Conservation (phyloP, 495 filamentous ascomycete species). For the Elasticomyces elasticus region DNA sequence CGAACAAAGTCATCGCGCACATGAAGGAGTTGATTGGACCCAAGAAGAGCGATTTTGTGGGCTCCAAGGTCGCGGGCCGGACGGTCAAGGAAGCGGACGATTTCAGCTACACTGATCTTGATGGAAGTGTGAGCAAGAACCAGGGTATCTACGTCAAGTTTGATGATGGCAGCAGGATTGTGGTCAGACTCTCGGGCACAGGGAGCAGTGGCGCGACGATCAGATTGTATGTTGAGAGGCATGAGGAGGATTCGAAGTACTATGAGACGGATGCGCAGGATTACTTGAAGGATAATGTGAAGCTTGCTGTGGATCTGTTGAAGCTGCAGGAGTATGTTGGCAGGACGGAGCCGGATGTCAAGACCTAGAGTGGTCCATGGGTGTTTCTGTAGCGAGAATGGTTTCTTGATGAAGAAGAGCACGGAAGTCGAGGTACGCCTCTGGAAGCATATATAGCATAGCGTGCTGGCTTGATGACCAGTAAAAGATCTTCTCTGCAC, state of each 20-base stretch:
- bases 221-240: constrained; percentile 90
- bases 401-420: background rate
- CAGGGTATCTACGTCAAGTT: constrained; percentile 94
- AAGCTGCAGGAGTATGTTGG: constrained; percentile 85
- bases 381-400: background rate
- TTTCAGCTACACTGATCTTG: constrained; percentile 94
- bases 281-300: constrained; percentile 84
- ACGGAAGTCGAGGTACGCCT: background rate
- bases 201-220: constrained; percentile 93
- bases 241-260: constrained; percentile 63
- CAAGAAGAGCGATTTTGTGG: constrained; percentile 68
- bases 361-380: constrained; percentile 53
- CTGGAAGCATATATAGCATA: background rate
- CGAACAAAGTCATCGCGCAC: constrained; percentile 73
- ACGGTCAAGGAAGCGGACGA: constrained; percentile 85
- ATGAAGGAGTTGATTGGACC: constrained; percentile 56
- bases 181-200: constrained; percentile 88
- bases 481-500: no score
- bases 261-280: constrained; percentile 76
- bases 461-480: no score
- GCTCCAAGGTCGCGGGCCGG: constrained; percentile 66
- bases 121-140: constrained; percentile 89
- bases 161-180: constrained; percentile 85
- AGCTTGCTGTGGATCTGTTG: constrained; percentile 69
- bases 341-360: constrained; percentile 85